Percentiles rank a stretch among this genome's conserved stretches.
phyloP scores from a whole-genome alignment of 2,329 filamentous ascomycete genomes.

The Paraconiothyrium sp. region DNA sequence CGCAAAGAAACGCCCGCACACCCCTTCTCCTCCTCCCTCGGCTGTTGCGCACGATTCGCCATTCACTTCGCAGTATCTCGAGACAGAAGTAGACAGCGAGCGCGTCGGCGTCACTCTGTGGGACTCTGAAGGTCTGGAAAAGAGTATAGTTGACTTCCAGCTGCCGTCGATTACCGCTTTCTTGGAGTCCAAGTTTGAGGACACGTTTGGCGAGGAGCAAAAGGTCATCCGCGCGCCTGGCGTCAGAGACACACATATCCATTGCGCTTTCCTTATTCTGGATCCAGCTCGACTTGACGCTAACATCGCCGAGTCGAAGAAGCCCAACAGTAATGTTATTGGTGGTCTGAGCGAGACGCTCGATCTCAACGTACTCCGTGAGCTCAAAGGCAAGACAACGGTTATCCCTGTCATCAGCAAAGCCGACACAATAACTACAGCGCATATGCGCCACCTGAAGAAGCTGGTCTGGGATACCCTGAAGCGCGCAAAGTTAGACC shows the following conservation, averaged over 20 bases:
- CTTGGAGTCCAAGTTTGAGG: slow-evolving; percentile 97
- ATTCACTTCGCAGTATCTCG: slow-evolving; percentile 88
- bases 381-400: slow-evolving; percentile 90
- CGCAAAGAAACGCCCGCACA: slow-evolving; percentile 73
- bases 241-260: slow-evolving; percentile 94
- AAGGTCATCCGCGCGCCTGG: slow-evolving; percentile 94
- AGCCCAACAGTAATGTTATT: slow-evolving; percentile 62
- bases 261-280: slow-evolving; percentile 91
- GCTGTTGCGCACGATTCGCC: slow-evolving; percentile 58
- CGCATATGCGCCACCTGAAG: slow-evolving; percentile 93
- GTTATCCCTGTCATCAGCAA: slow-evolving; percentile 96
- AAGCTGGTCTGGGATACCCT: slow-evolving; percentile 89
- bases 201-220: slow-evolving; percentile 96
- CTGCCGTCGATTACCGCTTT: slow-evolving; percentile 90
- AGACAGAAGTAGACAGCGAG: slow-evolving; percentile 93
- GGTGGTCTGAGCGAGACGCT: slow-evolving; percentile 86
- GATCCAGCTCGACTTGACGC: slow-evolving; percentile 87
- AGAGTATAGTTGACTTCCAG: slow-evolving; percentile 93
- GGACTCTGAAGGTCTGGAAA: slow-evolving; percentile 96
- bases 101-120: slow-evolving; percentile 92
- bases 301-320: slow-evolving; percentile 74
- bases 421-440: slow-evolving; percentile 93
- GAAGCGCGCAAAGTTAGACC: slow-evolving; percentile 86
- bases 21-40: slow-evolving; percentile 55
- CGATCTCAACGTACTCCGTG: slow-evolving; percentile 88